Conservation (phyloP, 768 basidiomycete genomes). For the Fibroporia radiculosa region DNA sequence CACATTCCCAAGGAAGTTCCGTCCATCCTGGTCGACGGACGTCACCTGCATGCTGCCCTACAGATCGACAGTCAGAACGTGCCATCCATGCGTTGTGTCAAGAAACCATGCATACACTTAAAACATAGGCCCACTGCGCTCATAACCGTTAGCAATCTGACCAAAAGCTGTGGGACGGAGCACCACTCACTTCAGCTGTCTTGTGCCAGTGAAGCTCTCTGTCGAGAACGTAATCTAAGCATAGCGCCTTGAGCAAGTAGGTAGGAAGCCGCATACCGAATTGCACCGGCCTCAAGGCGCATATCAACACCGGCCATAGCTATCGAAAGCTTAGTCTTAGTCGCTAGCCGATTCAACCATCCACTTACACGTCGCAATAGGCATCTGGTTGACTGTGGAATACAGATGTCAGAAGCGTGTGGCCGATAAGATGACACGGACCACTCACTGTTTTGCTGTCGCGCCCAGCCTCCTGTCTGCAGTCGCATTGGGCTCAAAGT, state of each 20-base stretch:
- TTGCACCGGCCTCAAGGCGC: constrained; percentile 28
- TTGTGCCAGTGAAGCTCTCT: constrained; percentile 30
- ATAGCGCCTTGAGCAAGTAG: not conserved
- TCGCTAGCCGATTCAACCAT: not conserved
- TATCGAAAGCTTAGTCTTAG: not conserved
- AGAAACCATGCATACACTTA: constrained; percentile 16
- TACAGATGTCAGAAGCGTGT: not conserved
- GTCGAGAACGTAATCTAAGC: not conserved
- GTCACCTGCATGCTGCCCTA: constrained; percentile 32
- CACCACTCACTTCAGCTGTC: constrained; percentile 18
- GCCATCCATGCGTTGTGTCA: not conserved
- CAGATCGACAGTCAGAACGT: not conserved
- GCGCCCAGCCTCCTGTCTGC: constrained; percentile 58
- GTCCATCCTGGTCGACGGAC: constrained; percentile 39
- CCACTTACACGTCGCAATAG: constrained; percentile 28
- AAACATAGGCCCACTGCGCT: constrained; percentile 24
- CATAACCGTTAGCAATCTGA: not conserved
- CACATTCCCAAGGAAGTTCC: constrained; percentile 42
- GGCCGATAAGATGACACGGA: constrained; percentile 8
- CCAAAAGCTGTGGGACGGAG: not conserved
- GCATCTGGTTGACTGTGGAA: constrained; percentile 29
- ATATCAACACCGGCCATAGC: constrained; percentile 28
- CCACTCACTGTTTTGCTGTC: constrained; percentile 47
- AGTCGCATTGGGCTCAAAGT: constrained; percentile 52
- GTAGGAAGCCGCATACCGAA: constrained; percentile 17